phyloP scores from a whole-genome alignment of 2,329 filamentous ascomycete genomes.

The Epichloe sibirici region DNA sequence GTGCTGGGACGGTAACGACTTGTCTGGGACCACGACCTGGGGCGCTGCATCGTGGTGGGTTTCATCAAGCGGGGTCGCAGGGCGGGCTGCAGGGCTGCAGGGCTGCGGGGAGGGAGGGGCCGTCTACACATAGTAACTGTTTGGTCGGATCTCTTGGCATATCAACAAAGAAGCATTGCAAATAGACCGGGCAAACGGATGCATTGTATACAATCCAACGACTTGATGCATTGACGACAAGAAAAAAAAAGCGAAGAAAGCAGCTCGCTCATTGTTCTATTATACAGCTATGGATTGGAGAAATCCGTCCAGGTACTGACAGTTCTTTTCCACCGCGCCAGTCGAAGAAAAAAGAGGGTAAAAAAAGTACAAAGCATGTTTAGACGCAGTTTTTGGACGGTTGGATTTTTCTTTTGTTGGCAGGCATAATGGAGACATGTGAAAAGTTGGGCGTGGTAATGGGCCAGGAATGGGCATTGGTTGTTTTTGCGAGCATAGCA shows the following conservation, averaged over 20 bases:
- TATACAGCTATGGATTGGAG: background rate
- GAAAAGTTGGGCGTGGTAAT: background rate
- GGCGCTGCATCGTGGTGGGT: background rate
- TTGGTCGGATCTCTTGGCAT: background rate
- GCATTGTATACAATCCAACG: background rate
- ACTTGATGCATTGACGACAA: background rate
- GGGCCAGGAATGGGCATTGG: background rate
- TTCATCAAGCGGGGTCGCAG: constrained; percentile 7
- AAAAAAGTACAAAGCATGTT: background rate
- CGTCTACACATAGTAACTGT: background rate
- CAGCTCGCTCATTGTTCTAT: background rate
- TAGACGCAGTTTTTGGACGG: background rate
- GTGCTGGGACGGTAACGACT: constrained; percentile 35
- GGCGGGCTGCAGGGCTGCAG: constrained; percentile 5
- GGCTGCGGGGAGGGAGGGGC: background rate
- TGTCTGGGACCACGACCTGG: background rate
- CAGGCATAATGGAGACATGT: too few species aligned
- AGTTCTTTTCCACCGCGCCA: background rate
- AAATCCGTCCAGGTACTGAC: background rate
- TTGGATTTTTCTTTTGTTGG: too few species aligned
- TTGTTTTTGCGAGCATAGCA: background rate
- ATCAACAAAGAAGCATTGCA: background rate
- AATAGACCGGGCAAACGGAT: background rate
- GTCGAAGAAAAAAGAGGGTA: background rate
- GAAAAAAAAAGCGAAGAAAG: background rate